These are phyloP conservation scores for Yamadazyma akitaensis DNA, from an alignment of 805 yeast genomes.

Conservation along the genomic window DNA sequence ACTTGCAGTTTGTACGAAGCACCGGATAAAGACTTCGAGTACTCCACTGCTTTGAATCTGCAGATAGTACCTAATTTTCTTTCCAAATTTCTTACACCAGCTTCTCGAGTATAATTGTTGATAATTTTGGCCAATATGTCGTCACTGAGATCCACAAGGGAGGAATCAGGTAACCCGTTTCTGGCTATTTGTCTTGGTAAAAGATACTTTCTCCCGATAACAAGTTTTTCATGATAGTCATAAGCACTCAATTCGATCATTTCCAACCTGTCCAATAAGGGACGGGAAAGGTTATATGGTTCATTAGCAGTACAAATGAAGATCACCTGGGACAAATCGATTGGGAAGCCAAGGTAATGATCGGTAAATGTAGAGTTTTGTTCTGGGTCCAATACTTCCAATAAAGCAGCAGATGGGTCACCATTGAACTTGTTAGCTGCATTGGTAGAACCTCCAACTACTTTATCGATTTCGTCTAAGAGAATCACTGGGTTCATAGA, in stretches of 20 bases:
- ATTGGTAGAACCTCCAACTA: conserved; percentile 48
- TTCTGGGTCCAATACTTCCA: conserved; percentile 89
- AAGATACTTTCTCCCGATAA: conserved; percentile 65
- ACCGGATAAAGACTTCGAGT: conserved; percentile 30
- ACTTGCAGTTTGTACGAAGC: conserved; percentile 40
- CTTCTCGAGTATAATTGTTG: conserved; percentile 71
- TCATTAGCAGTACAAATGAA: conserved; percentile 88
- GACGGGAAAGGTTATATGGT: conserved; percentile 64
- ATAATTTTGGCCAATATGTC: conserved; percentile 61
- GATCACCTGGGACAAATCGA: conserved; percentile 75
- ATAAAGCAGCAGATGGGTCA: conserved; percentile 85
- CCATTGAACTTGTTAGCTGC: conserved; percentile 56
- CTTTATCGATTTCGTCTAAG: conserved; percentile 83
- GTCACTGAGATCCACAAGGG: conserved; percentile 45
- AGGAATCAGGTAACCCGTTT: conserved; percentile 54
- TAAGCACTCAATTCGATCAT: conserved; percentile 76
- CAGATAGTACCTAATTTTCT: conserved; percentile 73
- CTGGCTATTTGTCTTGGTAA: conserved; percentile 71
- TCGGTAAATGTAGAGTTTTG: conserved; percentile 76
- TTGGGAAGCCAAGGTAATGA: conserved; percentile 81
- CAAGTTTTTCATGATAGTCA: conserved; percentile 70
- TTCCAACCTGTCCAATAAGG: conserved; percentile 82
- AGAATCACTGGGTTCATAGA: conserved; percentile 80
- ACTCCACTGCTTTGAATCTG: conserved; percentile 78
- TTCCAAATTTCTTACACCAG: conserved; percentile 82